phyloP scores from a whole-genome alignment of 1,284 basidiomycete genomes.

The Cryptococcus amylolentus region DNA sequence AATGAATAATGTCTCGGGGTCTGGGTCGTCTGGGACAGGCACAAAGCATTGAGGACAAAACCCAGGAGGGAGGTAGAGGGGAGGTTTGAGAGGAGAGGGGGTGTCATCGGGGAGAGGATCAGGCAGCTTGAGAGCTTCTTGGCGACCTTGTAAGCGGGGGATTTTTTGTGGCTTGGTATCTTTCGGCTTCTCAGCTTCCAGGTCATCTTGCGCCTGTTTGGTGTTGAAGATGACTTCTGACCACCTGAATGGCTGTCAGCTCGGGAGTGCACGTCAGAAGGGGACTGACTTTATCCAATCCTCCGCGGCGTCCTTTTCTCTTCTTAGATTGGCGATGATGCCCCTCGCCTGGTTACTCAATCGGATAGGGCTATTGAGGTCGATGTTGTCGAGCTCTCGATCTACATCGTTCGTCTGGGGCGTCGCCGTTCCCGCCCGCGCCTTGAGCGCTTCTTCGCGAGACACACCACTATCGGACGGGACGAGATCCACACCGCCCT shows the following conservation, averaged over 20 bases:
- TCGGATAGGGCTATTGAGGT: conserved; percentile 81
- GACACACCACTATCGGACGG: conserved; percentile 48
- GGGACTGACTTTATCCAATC: conserved; percentile 65
- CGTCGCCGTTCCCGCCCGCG: conserved; percentile 30
- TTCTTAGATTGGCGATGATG: conserved; percentile 76
- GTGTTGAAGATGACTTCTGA: conserved; percentile 43
- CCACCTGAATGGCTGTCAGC: conserved; percentile 24
- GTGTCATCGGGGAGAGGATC: conserved; percentile 23
- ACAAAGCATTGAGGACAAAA: conserved; percentile 80
- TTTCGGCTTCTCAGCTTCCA: conserved; percentile 14
- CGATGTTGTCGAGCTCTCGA: conserved; percentile 57
- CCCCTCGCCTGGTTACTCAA: conserved; percentile 79
- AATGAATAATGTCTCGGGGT: conserved; percentile 84
- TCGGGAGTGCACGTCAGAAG: background rate
- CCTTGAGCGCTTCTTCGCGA: conserved; percentile 13
- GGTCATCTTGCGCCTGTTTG: conserved; percentile 33
- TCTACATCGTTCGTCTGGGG: conserved; percentile 25
- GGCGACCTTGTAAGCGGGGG: conserved; percentile 1
- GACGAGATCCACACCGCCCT: conserved; percentile 73
- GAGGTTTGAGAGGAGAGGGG: conserved; percentile 41
- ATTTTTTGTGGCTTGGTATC: background rate
- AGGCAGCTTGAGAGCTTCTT: conserved; percentile 11
- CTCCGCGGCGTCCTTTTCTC: conserved; percentile 88
- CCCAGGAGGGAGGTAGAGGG: conserved; percentile 47
- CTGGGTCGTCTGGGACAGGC: conserved; percentile 84